Percentiles rank a stretch among this genome's conserved stretches.
Evolutionary conservation across 352 stramenopile species (phyloP).

Genomic region (Globisporangium acanthophoron): DNA sequence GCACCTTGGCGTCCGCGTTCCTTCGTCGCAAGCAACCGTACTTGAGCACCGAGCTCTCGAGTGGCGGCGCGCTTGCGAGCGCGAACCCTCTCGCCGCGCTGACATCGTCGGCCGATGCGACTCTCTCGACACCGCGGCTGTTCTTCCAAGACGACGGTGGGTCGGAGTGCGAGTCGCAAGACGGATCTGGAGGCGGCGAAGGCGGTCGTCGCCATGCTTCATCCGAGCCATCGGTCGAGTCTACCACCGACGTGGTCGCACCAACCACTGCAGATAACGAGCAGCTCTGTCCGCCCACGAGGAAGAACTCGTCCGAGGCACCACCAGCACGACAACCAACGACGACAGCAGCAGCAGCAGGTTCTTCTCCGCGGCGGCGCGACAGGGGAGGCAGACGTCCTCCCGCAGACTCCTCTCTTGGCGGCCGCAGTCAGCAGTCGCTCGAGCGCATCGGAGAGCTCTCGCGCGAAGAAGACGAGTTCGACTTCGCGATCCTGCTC

Average conservation of each 20-base stretch:
- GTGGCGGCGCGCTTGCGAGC: not conserved
- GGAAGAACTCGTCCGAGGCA: not conserved
- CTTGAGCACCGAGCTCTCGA: not conserved
- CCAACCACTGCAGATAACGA: not conserved
- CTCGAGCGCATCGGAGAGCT: constrained; percentile 50
- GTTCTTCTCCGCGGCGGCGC: not conserved
- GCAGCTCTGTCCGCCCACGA: not conserved
- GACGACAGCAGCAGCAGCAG: not conserved
- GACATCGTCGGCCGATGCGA: not conserved
- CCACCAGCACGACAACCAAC: not conserved
- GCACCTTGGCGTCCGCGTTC: constrained; percentile 10
- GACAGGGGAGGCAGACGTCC: not conserved
- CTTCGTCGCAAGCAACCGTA: constrained; percentile 15
- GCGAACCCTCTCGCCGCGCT: not conserved
- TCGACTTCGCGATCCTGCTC: constrained; percentile 82
- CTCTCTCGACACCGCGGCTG: not conserved
- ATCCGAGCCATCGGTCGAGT: constrained; percentile 1
- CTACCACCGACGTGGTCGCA: not conserved
- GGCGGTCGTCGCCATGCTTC: not conserved
- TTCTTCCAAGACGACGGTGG: constrained; percentile 11
- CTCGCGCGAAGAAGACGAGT: constrained; percentile 66
- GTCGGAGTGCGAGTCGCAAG: constrained; percentile 8
- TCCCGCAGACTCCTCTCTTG: not conserved
- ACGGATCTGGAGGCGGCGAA: not conserved
- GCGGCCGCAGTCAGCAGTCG: not conserved